Conservation (phyloP, 1,284 basidiomycete genomes). For the Leccinum insolens region DNA sequence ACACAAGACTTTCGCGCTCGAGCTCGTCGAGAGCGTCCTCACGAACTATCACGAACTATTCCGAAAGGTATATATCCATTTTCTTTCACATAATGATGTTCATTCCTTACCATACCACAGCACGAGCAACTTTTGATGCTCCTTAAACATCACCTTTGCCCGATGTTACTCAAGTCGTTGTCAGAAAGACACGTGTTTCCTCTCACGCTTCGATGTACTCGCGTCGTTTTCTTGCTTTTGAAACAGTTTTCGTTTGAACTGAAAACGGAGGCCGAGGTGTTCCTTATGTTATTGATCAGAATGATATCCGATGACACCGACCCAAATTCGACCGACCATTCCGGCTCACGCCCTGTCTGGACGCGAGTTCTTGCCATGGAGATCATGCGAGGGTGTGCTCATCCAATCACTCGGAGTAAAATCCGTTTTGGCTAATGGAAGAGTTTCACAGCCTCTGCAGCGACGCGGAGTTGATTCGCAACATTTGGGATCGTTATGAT, state of each 20-base stretch:
- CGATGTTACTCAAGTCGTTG: conserved; percentile 84
- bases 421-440: conserved; percentile 8
- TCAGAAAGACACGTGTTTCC: conserved; percentile 87
- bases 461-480: conserved; percentile 80
- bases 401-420: background rate
- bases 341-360: conserved; percentile 70
- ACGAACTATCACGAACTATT: conserved; percentile 94
- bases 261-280: conserved; percentile 80
- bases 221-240: conserved; percentile 90
- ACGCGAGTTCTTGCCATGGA: conserved; percentile 91
- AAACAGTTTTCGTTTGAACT: conserved; percentile 90
- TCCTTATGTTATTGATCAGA: conserved; percentile 79
- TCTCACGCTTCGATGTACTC: conserved; percentile 86
- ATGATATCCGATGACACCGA: conserved; percentile 74
- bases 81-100: background rate
- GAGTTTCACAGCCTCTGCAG: conserved; percentile 64
- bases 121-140: conserved; percentile 66
- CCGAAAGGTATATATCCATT: conserved; percentile 52
- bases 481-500: conserved; percentile 84
- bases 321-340: conserved; percentile 36
- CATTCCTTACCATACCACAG: conserved; percentile 38
- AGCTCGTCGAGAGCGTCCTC: conserved; percentile 95
- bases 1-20: conserved; percentile 92
- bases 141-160: conserved; percentile 87
- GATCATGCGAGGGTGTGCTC: conserved; percentile 77